These are phyloP conservation scores for Terana coerulea DNA, from an alignment of 768 basidiomycete species.

Conservation along the genomic window DNA sequence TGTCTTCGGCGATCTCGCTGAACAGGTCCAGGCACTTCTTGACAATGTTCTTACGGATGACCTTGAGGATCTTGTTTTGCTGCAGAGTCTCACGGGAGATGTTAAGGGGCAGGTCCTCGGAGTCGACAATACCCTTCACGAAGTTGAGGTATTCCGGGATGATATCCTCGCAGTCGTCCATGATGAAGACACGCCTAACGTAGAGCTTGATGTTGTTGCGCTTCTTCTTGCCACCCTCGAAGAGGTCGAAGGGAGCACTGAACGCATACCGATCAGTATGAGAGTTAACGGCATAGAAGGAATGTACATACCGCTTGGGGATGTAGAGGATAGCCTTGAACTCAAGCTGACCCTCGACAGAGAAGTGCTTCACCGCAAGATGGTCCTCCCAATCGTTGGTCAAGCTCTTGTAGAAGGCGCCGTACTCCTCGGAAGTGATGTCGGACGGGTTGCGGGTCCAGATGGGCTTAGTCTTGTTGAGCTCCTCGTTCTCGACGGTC, in stretches of 20 bases:
- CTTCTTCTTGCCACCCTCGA: constrained; percentile 99
- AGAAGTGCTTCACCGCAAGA: constrained; percentile 99
- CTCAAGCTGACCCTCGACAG: constrained; percentile 99
- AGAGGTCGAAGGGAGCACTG: constrained; percentile 98
- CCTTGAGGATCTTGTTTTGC: constrained; percentile 99
- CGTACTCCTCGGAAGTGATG: constrained; percentile 92
- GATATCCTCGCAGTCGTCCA: constrained; percentile 99
- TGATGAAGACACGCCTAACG: constrained; percentile 99
- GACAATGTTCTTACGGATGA: constrained; percentile 98
- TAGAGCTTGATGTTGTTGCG: constrained; percentile 99
- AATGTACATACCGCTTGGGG: constrained; percentile 76
- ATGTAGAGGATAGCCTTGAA: constrained; percentile 99
- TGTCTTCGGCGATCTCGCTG: constrained; percentile 97
- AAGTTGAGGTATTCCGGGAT: constrained; percentile 99
- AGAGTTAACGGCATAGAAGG: background rate
- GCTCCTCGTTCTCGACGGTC: constrained; percentile 86
- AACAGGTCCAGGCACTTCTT: constrained; percentile 97
- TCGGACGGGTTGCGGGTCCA: constrained; percentile 99
- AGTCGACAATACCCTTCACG: constrained; percentile 99
- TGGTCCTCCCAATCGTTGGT: constrained; percentile 99
- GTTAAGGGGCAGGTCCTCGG: constrained; percentile 99
- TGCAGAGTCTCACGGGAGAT: constrained; percentile 99
- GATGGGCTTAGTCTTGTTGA: constrained; percentile 99
- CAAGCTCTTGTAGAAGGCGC: constrained; percentile 97
- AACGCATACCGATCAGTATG: constrained; percentile 2